These are phyloP conservation scores for Fraxinus velutina DNA, from an alignment of 305 asterid genomes.

Conservation along the genomic window DNA sequence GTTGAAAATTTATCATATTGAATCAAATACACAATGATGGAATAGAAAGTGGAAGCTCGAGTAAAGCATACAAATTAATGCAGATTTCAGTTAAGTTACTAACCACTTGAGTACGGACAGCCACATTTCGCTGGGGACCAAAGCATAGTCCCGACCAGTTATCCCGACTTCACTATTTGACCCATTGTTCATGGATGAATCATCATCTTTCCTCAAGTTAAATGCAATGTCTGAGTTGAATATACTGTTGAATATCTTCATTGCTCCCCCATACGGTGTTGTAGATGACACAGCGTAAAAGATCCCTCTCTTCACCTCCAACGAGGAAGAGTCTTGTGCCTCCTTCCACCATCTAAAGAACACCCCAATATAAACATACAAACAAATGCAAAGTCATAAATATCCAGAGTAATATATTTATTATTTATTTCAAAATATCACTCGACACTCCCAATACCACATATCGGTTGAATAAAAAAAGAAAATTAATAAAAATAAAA, in stretches of 20 bases:
- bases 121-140: conserved; percentile 83
- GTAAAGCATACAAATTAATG: conserved; percentile 14
- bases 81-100: conserved; percentile 20
- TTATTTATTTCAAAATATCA: not conserved
- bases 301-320: conserved; percentile 52
- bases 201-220: conserved; percentile 71
- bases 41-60: conserved; percentile 12
- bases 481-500: not conserved
- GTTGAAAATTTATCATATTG: conserved; percentile 1
- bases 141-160: conserved; percentile 82
- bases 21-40: not conserved
- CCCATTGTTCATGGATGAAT: conserved; percentile 35
- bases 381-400: conserved; percentile 4
- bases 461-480: not conserved
- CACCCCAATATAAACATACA: not conserved
- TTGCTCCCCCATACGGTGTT: conserved; percentile 69
- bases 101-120: conserved; percentile 86
- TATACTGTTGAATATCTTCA: conserved; percentile 76
- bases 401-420: not conserved
- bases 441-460: not conserved
- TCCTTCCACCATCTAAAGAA: conserved; percentile 91
- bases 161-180: conserved; percentile 65
- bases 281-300: conserved; percentile 63
- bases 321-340: conserved; percentile 60
- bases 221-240: conserved; percentile 75